These are phyloP conservation scores for Scenedesmus sp. DNA, from an alignment of 163 green algal species.

Conservation along the genomic window DNA sequence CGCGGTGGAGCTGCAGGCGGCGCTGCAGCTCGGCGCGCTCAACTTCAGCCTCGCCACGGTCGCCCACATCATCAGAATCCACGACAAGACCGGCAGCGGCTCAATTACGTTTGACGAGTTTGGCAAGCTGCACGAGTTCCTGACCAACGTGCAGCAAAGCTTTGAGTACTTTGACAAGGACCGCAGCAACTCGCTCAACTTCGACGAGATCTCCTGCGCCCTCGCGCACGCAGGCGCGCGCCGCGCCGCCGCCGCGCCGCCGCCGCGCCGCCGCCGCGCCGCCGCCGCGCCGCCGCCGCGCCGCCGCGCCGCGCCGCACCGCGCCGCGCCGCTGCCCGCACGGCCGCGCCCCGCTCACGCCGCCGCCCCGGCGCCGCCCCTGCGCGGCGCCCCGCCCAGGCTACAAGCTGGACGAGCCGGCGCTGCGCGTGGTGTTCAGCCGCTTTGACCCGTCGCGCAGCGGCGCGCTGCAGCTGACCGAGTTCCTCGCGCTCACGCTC, in stretches of 20 bases:
- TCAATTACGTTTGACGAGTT: constrained; percentile 55
- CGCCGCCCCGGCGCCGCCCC: too few relatives aligned
- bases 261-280: too few relatives aligned
- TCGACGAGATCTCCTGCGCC: constrained; percentile 49
- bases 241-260: neutral
- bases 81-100: constrained; percentile 48
- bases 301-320: too few relatives aligned
- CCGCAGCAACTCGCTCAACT: constrained; percentile 39
- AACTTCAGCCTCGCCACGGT: constrained; percentile 55
- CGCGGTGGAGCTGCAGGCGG: constrained; percentile 51
- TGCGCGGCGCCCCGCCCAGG: constrained; percentile 27
- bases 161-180: constrained; percentile 60
- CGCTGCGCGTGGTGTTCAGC: constrained; percentile 59
- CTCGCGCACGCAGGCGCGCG: constrained; percentile 35
- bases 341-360: too few relatives aligned
- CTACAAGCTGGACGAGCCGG: constrained; percentile 50
- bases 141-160: constrained; percentile 51
- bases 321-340: too few relatives aligned
- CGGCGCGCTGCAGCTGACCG: constrained; percentile 57
- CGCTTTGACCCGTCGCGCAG: constrained; percentile 62
- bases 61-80: constrained; percentile 58
- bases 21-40: constrained; percentile 47
- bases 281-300: too few relatives aligned
- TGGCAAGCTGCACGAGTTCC: constrained; percentile 51
- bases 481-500: constrained; percentile 78